Percentiles rank a stretch among this genome's conserved stretches.
These are phyloP conservation scores for Penicillium nucicola DNA, from an alignment of 495 filamentous ascomycete genomes.

Conservation along the genomic window DNA sequence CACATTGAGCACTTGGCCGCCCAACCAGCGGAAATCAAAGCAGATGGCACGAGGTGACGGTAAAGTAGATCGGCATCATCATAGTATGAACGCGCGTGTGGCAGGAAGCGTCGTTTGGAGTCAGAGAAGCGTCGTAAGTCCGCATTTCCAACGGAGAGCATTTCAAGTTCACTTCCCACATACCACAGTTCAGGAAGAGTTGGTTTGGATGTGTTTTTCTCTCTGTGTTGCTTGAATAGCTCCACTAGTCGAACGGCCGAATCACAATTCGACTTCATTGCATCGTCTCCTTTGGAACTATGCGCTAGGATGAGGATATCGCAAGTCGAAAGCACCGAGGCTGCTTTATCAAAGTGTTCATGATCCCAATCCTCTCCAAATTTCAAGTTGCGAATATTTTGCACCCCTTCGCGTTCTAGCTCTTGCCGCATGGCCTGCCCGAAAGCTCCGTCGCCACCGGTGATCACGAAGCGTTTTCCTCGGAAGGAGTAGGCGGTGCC, in stretches of 20 bases:
- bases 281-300: background rate
- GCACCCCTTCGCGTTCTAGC: constrained; percentile 8
- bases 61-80: constrained; percentile 6
- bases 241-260: constrained; percentile 6
- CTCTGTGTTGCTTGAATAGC: constrained; percentile 3
- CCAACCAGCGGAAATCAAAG: constrained; percentile 10
- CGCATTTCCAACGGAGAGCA: background rate
- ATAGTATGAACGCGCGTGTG: constrained; percentile 13
- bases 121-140: constrained; percentile 5
- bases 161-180: constrained; percentile 12
- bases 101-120: constrained; percentile 11
- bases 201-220: background rate
- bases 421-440: constrained; percentile 8
- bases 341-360: background rate
- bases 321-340: background rate
- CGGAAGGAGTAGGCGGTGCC: constrained; percentile 19
- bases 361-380: background rate
- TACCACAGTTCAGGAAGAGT: constrained; percentile 18
- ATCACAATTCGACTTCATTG: constrained; percentile 9
- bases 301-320: background rate
- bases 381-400: background rate
- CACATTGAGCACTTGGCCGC: constrained; percentile 11
- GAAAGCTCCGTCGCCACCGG: constrained; percentile 10
- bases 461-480: constrained; percentile 13
- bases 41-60: constrained; percentile 14